Evolutionary conservation across 2,329 filamentous ascomycete genomes (phyloP), one percentile per base, ranked within the genome.

Genomic region (Botrytis deweyae): DNA sequence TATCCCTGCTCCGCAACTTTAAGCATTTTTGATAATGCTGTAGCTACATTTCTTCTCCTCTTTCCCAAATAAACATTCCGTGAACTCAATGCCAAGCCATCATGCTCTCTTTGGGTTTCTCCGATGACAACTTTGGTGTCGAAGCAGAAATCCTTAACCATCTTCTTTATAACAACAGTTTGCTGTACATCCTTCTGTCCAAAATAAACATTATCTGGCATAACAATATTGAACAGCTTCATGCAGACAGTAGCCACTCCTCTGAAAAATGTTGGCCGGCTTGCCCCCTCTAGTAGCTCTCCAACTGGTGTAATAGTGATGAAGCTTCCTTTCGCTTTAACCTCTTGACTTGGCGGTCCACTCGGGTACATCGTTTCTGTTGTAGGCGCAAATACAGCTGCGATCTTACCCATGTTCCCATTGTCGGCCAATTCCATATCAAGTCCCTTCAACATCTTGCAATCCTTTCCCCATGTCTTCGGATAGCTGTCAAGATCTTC

Each of bases 121-220:
- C 91, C 89, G 72, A 98, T 87, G 46, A 91, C 87, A 14, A 98
- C 89, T 36, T 92, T 85, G 5, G 90, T 92, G 58, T 93, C 89
- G 59, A 98, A 83, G 81, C 94, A 90, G 77, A 99, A 95, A 82
- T 99, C 96, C 77, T 90, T 87, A 46, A 98, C 92, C 89, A 99
- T 90, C 63, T 92, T 90, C 79, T 89, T 91, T 79, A 99, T 93
- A 18, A 99, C 89, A 29, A 97, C 93, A 0, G 94, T 97, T 84
- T 99, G 96, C 85, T 99, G 96, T 33, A 98, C 90, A 82, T 99
- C 96, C 84, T 99, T 99, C 83, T 98, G 96, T 6, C 96, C 96
- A 85, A 99, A 98, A 84, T 97, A 96, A 8, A 94, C 93, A 63
- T 88, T 88, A 73, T 95, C 91, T 6, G 93, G 92, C 76, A 89